A percentile compares a stretch with the other conserved stretches of the same genome.
phyloP scores from a whole-genome alignment of 345 rosid species.

The Eucalyptus grandis region DNA sequence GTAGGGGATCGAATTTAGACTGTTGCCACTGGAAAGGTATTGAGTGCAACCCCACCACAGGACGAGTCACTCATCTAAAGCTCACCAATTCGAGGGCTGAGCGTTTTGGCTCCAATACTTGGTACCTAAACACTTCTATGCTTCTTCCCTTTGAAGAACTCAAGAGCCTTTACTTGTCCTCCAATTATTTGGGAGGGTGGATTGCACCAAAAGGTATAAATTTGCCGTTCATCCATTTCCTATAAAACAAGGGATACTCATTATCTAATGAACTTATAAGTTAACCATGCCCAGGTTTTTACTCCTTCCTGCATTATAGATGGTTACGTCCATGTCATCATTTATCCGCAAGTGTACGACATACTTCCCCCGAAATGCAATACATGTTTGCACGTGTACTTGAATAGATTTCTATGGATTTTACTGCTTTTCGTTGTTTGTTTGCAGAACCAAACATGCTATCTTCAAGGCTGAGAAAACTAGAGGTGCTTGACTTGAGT shows the following conservation, averaged over 20 bases:
- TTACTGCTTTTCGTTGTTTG: too few relatives aligned
- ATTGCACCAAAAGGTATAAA: not conserved
- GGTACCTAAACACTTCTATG: not conserved
- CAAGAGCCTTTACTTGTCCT: not conserved
- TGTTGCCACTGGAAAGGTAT: rapidly evolving
- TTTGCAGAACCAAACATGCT: too few relatives aligned
- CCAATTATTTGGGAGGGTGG: not conserved
- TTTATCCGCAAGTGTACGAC: rapidly evolving
- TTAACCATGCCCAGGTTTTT: rapidly evolving
- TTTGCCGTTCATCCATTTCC: rapidly evolving
- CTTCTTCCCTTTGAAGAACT: not conserved
- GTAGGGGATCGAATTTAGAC: rapidly evolving
- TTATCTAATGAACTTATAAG: not conserved
- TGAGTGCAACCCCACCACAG: not conserved
- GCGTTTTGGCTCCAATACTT: rapidly evolving
- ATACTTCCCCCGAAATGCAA: rapidly evolving
- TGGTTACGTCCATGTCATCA: rapidly evolving
- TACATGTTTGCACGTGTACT: rapidly evolving
- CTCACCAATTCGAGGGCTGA: rapidly evolving
- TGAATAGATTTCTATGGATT: rapidly evolving
- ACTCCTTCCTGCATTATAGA: too few relatives aligned
- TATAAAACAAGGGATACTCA: not conserved
- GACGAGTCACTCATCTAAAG: rapidly evolving
- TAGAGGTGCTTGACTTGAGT: too few relatives aligned
- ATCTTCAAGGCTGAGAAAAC: too few relatives aligned